These are phyloP conservation scores for Ustilago cynodontis DNA, from an alignment of 1,284 basidiomycete genomes.

Conservation along the genomic window DNA sequence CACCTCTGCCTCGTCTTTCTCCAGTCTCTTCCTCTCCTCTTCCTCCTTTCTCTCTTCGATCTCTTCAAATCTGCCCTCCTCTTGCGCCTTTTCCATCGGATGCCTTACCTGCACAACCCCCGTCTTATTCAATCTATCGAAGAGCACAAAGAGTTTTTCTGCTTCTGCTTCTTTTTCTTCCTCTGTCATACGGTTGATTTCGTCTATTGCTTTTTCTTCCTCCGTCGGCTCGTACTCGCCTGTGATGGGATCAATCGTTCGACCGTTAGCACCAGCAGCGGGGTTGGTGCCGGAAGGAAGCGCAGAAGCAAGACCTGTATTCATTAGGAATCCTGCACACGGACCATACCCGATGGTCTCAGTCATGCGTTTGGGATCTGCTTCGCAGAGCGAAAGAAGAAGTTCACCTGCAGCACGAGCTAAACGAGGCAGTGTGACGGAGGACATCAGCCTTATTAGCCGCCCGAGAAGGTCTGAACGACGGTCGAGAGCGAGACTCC, in stretches of 20 bases:
- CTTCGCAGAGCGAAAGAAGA: slow-evolving; percentile 52
- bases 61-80: slow-evolving; percentile 52
- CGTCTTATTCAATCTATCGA: slow-evolving; percentile 59
- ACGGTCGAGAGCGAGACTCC: slow-evolving; percentile 46
- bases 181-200: slow-evolving; percentile 50
- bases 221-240: slow-evolving; percentile 52
- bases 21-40: slow-evolving; percentile 26
- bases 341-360: slow-evolving; percentile 61
- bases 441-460: slow-evolving; percentile 57
- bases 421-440: slow-evolving; percentile 43
- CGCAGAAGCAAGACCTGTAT: slow-evolving; percentile 40
- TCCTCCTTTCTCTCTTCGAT: slow-evolving; percentile 22
- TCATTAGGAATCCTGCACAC: slow-evolving; percentile 62
- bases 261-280: slow-evolving; percentile 13
- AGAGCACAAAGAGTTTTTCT: slow-evolving; percentile 59
- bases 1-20: slow-evolving; percentile 44
- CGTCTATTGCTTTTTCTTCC: slow-evolving; percentile 44
- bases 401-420: slow-evolving; percentile 58
- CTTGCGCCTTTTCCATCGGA: slow-evolving; percentile 44
- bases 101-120: slow-evolving; percentile 57
- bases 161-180: slow-evolving; percentile 63
- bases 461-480: slow-evolving; percentile 52
- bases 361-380: slow-evolving; percentile 46
- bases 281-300: slow-evolving; percentile 28
- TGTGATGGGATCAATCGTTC: slow-evolving; percentile 59